Percentiles rank a stretch among this genome's conserved stretches.
phyloP scores from a whole-genome alignment of 371 early-diverging fungal species.

The Zopfochytrium polystomum region DNA sequence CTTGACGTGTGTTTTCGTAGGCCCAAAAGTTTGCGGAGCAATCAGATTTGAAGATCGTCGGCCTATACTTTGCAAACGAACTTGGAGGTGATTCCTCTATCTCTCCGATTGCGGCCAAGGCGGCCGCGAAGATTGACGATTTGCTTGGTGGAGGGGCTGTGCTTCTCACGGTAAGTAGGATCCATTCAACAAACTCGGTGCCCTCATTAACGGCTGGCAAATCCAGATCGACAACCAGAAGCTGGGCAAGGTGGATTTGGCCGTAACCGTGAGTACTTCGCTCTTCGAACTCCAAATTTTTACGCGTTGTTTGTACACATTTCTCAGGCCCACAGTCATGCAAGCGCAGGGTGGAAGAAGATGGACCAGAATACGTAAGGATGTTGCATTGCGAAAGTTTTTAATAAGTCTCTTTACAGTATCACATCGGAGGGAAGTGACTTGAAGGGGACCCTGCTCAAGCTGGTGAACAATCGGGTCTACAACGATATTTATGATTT shows the following conservation, averaged over 20 bases:
- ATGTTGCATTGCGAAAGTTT: not conserved
- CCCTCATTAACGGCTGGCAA: not conserved
- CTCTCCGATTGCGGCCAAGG: constrained; percentile 50
- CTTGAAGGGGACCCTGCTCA: not conserved
- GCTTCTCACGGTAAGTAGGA: constrained; percentile 21
- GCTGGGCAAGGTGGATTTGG: constrained; percentile 4
- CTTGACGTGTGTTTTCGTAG: constrained; percentile 12
- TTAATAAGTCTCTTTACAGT: not conserved
- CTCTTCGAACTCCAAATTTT: not conserved
- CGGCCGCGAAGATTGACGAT: constrained; percentile 52
- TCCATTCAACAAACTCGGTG: not conserved
- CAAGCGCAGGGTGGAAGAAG: constrained; percentile 11
- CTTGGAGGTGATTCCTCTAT: constrained; percentile 43
- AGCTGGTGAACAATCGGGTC: not conserved
- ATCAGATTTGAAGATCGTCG: constrained; percentile 48
- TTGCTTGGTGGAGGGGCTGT: constrained; percentile 23
- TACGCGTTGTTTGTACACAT: not conserved
- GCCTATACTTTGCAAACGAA: constrained; percentile 64
- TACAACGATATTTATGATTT: constrained; percentile 64
- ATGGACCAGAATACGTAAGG: too few species aligned
- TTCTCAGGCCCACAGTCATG: constrained; percentile 9
- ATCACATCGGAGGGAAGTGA: not conserved
- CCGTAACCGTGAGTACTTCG: constrained; percentile 9
- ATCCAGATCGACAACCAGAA: constrained; percentile 18
- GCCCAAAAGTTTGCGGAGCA: constrained; percentile 30